These are phyloP conservation scores for Teratosphaeria nubilosa DNA, from an alignment of 2,329 filamentous ascomycete species.

Conservation along the genomic window DNA sequence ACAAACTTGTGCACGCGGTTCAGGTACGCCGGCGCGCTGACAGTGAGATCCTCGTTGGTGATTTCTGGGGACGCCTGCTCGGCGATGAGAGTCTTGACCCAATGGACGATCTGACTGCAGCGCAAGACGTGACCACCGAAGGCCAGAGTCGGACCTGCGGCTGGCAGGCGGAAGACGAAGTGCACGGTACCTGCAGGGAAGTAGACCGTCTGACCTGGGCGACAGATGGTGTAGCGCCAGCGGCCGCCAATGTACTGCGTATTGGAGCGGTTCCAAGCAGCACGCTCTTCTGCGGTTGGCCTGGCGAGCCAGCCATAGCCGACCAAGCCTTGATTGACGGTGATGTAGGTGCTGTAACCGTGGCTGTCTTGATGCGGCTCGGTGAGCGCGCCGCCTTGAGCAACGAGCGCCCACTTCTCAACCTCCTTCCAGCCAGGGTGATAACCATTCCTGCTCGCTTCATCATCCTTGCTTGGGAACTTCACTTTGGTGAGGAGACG, in stretches of 20 bases:
- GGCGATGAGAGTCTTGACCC: conserved; percentile 37
- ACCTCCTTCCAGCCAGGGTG: conserved; percentile 24
- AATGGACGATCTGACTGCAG: conserved; percentile 29
- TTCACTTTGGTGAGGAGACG: conserved; percentile 25
- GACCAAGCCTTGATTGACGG: conserved; percentile 21
- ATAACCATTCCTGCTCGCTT: conserved; percentile 19
- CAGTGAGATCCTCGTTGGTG: conserved; percentile 35
- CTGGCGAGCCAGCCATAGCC: conserved; percentile 24
- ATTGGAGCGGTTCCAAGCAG: conserved; percentile 14
- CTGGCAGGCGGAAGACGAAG: conserved; percentile 24
- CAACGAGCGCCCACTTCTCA: conserved; percentile 26
- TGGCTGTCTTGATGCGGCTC: conserved; percentile 26
- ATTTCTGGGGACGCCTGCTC: conserved; percentile 33
- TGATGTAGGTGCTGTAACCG: conserved; percentile 26
- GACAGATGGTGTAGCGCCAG: conserved; percentile 23
- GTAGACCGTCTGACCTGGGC: conserved; percentile 22
- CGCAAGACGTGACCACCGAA: conserved; percentile 25
- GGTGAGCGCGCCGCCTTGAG: conserved; percentile 24
- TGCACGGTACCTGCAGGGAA: conserved; percentile 25
- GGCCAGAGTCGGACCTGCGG: conserved; percentile 21
- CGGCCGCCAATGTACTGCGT: conserved; percentile 12
- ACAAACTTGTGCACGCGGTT: conserved; percentile 21
- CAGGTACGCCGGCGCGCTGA: conserved; percentile 24
- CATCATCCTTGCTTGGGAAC: conserved; percentile 14
- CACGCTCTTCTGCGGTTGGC: conserved; percentile 17